phyloP scores from a whole-genome alignment of 345 rosid genomes.

The Populus davidiana region DNA sequence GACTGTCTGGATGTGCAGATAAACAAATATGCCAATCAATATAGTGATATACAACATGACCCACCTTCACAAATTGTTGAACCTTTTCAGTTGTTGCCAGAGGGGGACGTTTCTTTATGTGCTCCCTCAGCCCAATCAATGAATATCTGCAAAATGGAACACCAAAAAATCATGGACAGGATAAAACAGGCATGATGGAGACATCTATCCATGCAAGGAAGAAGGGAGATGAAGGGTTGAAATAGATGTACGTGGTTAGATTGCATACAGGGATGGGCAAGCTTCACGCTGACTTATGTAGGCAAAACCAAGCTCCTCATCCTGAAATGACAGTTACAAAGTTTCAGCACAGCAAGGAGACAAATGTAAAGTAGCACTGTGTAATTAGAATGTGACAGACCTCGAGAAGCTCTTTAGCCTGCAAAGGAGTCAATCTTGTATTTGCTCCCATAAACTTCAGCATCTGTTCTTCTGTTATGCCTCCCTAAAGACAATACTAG shows the following conservation, averaged over 20 bases:
- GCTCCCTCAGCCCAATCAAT: constrained; percentile 73
- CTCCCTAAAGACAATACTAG: constrained; percentile 50
- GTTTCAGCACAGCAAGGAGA: constrained; percentile 10
- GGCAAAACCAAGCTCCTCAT: constrained; percentile 86
- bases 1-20: not conserved
- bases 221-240: constrained; percentile 11
- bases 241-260: constrained; percentile 16
- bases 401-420: constrained; percentile 89
- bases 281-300: constrained; percentile 88
- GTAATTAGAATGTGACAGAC: constrained; percentile 34
- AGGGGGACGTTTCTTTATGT: constrained; percentile 97
- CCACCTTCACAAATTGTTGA: constrained; percentile 90
- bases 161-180: no score
- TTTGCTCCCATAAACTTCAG: constrained; percentile 95
- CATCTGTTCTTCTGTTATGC: constrained; percentile 96
- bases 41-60: constrained; percentile 13
- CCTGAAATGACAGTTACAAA: constrained; percentile 41
- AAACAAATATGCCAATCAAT: not conserved
- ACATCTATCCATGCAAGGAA: constrained; percentile 1
- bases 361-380: not conserved
- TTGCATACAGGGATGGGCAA: constrained; percentile 76
- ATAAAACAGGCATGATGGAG: not conserved
- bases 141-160: constrained; percentile 55
- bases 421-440: constrained; percentile 59
- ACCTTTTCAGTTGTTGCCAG: constrained; percentile 91